phyloP scores from a whole-genome alignment of 805 yeast species.

The Myxozyma neotropica region DNA sequence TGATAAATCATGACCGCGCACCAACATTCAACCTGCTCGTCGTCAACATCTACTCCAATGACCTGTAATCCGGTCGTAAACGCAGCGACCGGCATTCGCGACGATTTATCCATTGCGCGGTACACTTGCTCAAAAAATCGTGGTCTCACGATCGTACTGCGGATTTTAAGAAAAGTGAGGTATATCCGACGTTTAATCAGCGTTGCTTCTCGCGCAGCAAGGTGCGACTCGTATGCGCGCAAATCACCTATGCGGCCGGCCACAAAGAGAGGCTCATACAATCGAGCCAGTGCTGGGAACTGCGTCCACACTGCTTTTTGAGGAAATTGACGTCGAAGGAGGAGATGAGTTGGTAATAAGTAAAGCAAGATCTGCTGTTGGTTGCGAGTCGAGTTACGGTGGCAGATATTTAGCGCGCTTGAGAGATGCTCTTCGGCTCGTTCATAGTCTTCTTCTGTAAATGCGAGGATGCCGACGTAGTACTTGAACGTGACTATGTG shows the following conservation, averaged over 20 bases:
- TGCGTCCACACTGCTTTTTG: conserved; percentile 44
- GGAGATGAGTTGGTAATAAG: conserved; percentile 64
- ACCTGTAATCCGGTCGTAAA: conserved; percentile 51
- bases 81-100: conserved; percentile 46
- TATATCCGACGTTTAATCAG: conserved; percentile 64
- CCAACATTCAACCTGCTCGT: conserved; percentile 67
- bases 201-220: conserved; percentile 51
- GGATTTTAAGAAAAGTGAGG: conserved; percentile 57
- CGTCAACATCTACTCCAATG: conserved; percentile 35
- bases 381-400: conserved; percentile 36
- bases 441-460: conserved; percentile 63
- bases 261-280: conserved; percentile 53
- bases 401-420: conserved; percentile 50
- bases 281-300: conserved; percentile 47
- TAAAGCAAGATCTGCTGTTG: conserved; percentile 55
- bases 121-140: conserved; percentile 53
- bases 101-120: conserved; percentile 36
- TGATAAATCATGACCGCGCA: conserved; percentile 65
- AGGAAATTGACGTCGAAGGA: conserved; percentile 55
- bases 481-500: conserved; percentile 66
- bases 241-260: conserved; percentile 62
- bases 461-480: conserved; percentile 66
- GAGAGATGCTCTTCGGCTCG: conserved; percentile 55
- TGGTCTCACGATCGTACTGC: conserved; percentile 51
- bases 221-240: conserved; percentile 49